phyloP scores from a whole-genome alignment of 805 yeast genomes.

The Candida succiphila region DNA sequence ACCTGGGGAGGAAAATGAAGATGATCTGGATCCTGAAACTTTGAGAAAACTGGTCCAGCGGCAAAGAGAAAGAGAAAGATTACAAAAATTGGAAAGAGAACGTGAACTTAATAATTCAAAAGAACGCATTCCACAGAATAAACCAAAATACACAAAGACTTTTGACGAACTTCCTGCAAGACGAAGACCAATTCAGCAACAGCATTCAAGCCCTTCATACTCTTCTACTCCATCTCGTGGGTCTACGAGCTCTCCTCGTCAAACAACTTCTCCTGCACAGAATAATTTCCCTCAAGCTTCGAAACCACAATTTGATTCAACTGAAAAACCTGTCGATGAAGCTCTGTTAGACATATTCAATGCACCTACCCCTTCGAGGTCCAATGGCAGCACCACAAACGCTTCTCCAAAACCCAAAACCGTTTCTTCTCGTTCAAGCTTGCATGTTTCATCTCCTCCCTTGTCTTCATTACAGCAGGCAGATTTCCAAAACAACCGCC shows the following conservation, averaged over 20 bases:
- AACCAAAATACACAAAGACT: neutral
- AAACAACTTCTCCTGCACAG: neutral
- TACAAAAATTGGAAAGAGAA: conserved; percentile 10
- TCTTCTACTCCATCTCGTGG: neutral
- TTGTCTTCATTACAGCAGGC: conserved; percentile 11
- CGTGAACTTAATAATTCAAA: conserved; percentile 5
- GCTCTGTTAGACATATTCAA: conserved; percentile 22
- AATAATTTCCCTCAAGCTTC: neutral
- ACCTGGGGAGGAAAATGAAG: conserved; percentile 33
- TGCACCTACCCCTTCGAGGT: conserved; percentile 4
- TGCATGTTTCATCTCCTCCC: conserved; percentile 7
- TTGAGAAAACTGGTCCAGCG: conserved; percentile 26
- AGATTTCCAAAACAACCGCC: conserved; percentile 38
- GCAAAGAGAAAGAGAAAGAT: conserved; percentile 29
- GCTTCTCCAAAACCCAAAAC: conserved; percentile 2
- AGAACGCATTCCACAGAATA: conserved; percentile 7
- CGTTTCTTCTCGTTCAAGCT: neutral
- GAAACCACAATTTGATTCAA: neutral
- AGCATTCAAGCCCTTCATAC: neutral
- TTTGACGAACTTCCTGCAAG: conserved; percentile 8
- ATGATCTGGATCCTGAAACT: conserved; percentile 35
- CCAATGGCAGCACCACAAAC: neutral
- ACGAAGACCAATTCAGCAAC: conserved; percentile 12
- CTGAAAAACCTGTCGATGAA: conserved; percentile 9
- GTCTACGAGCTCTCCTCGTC: no score